A percentile compares a stretch with the other conserved stretches of the same genome.
These are phyloP conservation scores for Candida sanyiensis DNA, from an alignment of 805 yeast genomes.

Conservation along the genomic window DNA sequence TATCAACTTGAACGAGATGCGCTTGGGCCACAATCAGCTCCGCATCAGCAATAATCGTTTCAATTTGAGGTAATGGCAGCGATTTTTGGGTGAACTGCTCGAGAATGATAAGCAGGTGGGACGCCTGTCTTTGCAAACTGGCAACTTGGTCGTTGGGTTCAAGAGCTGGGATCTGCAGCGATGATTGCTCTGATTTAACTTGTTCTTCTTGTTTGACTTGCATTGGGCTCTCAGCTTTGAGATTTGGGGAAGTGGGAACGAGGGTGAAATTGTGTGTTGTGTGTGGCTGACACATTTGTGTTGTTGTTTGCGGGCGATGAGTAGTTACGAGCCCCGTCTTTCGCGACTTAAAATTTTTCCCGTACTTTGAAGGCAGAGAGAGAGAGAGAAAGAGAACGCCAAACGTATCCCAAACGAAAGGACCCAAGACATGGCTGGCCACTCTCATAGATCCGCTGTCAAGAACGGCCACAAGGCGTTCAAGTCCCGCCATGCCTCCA, in stretches of 20 bases:
- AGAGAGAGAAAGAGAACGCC: no score
- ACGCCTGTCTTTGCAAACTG: not conserved
- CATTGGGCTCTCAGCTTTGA: no score
- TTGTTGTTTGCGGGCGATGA: no score
- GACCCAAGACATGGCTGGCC: constrained; percentile 76
- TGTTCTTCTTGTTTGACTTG: not conserved
- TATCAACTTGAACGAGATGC: no score
- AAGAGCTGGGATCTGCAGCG: no score
- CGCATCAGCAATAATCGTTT: not conserved
- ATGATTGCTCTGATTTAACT: not conserved
- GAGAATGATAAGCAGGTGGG: not conserved
- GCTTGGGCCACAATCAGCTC: no score
- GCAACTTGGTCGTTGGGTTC: no score
- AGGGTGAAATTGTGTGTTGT: no score
- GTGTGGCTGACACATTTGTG: no score
- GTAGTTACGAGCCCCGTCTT: constrained; percentile 5
- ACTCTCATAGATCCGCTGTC: constrained; percentile 77
- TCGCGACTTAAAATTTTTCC: not conserved
- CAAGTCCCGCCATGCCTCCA: constrained; percentile 87
- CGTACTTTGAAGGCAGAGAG: no score
- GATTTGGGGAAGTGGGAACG: no score
- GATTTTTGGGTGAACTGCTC: not conserved
- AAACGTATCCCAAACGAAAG: no score
- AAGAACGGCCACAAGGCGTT: constrained; percentile 85
- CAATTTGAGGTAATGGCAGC: constrained; percentile 1